Percentiles rank a stretch among this genome's conserved stretches.
Evolutionary conservation across 192 early-diverging fungal species (phyloP).

Genomic region (Globomyces pollinis-pini): DNA sequence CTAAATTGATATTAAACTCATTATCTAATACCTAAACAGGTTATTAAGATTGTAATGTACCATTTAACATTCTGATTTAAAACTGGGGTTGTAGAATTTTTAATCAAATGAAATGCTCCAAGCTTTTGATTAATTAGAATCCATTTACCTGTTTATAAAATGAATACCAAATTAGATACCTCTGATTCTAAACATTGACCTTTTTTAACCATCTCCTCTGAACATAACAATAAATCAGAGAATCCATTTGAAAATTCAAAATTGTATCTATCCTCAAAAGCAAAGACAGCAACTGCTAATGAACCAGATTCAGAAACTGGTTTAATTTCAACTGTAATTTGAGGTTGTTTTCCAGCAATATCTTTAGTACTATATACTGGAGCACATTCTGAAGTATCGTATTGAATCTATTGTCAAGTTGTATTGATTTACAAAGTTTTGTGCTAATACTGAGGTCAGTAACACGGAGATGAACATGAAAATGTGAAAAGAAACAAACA

Average conservation of each 20-base stretch:
- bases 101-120: not conserved
- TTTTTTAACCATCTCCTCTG: not conserved
- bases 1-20: too few species aligned
- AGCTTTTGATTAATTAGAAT: too few species aligned
- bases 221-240: not conserved
- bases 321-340: not conserved
- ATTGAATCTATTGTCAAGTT: too few species aligned
- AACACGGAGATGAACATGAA: too few species aligned
- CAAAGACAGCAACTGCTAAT: not conserved
- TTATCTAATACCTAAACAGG: too few species aligned
- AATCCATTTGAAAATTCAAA: not conserved
- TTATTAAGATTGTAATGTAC: too few species aligned
- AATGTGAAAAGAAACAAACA: too few species aligned
- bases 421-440: too few species aligned
- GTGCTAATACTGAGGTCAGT: too few species aligned
- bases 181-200: not conserved
- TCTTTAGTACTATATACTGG: constrained; percentile 2
- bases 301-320: not conserved
- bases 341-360: not conserved
- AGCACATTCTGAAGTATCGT: constrained; percentile 1
- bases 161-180: too few species aligned
- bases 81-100: not conserved
- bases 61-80: too few species aligned
- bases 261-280: not conserved
- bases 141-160: too few species aligned